Evolutionary conservation across 192 early-diverging fungal species (phyloP).

Genomic region (Umbelopsis isabellina): DNA sequence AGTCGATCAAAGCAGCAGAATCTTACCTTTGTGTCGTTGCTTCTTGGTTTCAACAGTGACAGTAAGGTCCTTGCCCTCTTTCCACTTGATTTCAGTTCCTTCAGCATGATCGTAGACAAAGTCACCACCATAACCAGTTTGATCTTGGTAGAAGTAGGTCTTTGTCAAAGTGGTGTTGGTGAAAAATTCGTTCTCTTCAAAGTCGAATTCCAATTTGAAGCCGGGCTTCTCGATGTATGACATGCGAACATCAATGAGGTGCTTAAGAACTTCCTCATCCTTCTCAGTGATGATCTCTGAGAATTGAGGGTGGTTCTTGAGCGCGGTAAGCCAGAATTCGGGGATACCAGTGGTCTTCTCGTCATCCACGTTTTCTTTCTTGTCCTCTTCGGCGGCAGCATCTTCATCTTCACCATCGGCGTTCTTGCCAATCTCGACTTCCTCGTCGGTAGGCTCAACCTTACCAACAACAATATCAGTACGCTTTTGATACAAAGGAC

Average conservation of each 20-base stretch:
- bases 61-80: slow-evolving; percentile 94
- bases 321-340: slow-evolving; percentile 94
- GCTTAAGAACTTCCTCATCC: slow-evolving; percentile 89
- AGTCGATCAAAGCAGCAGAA: background rate
- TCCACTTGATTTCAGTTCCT: slow-evolving; percentile 93
- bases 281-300: slow-evolving; percentile 86
- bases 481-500: slow-evolving; percentile 92
- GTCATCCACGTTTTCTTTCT: slow-evolving; percentile 53
- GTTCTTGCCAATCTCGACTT: slow-evolving; percentile 68
- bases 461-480: slow-evolving; percentile 75
- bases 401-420: slow-evolving; percentile 63
- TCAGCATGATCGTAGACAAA: slow-evolving; percentile 92
- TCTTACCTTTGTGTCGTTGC: slow-evolving; percentile 92
- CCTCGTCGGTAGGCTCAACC: slow-evolving; percentile 90
- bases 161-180: slow-evolving; percentile 86
- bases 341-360: slow-evolving; percentile 76
- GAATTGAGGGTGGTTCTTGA: slow-evolving; percentile 85
- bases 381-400: slow-evolving; percentile 47
- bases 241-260: slow-evolving; percentile 87
- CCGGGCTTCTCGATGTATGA: slow-evolving; percentile 88
- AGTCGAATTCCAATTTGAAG: slow-evolving; percentile 94
- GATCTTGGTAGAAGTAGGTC: slow-evolving; percentile 91
- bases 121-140: slow-evolving; percentile 77
- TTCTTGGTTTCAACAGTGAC: slow-evolving; percentile 96
- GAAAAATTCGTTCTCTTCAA: slow-evolving; percentile 89